Conservation (phyloP, 2,329 filamentous ascomycete genomes). For the Colletotrichum gigasporum region DNA sequence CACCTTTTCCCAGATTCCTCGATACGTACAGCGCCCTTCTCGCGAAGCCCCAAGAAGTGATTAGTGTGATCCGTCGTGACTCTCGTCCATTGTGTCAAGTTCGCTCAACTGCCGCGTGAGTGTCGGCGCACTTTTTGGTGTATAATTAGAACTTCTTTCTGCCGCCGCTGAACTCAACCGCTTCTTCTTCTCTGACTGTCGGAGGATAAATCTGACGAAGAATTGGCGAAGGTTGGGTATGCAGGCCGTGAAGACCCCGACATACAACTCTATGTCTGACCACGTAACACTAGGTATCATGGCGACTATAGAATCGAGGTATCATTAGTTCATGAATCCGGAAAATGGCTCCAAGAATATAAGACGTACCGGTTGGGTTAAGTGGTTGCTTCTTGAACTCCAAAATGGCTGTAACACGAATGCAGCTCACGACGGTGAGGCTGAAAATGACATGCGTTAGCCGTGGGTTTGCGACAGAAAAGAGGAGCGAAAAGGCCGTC, state of each 20-base stretch:
- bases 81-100: slow-evolving; percentile 4
- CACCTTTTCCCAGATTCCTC: no score
- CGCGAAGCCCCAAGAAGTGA: no score
- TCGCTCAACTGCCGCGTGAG: background rate
- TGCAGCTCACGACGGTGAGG: slow-evolving; percentile 3
- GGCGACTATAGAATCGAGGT: background rate
- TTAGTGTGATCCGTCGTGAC: background rate
- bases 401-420: slow-evolving; percentile 1
- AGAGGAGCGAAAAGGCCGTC: accelerated
- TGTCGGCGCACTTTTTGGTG: background rate
- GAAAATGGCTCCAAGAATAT: no score
- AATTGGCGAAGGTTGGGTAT: slow-evolving; percentile 27
- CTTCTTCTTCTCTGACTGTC: slow-evolving; percentile 15
- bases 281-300: slow-evolving; percentile 20
- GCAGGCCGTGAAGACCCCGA: slow-evolving; percentile 17
- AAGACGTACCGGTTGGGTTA: slow-evolving; percentile 16
- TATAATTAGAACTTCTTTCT: background rate
- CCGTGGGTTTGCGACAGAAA: accelerated
- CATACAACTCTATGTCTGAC: slow-evolving; percentile 18
- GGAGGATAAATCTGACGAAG: slow-evolving; percentile 20
- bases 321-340: background rate
- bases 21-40: no score
- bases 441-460: background rate
- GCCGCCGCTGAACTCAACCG: background rate
- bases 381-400: slow-evolving; percentile 1